Evolutionary conservation across 2,329 filamentous ascomycete genomes (phyloP), one percentile per base, ranked within the genome.

Genomic region (Fonsecaea multimorphosa): DNA sequence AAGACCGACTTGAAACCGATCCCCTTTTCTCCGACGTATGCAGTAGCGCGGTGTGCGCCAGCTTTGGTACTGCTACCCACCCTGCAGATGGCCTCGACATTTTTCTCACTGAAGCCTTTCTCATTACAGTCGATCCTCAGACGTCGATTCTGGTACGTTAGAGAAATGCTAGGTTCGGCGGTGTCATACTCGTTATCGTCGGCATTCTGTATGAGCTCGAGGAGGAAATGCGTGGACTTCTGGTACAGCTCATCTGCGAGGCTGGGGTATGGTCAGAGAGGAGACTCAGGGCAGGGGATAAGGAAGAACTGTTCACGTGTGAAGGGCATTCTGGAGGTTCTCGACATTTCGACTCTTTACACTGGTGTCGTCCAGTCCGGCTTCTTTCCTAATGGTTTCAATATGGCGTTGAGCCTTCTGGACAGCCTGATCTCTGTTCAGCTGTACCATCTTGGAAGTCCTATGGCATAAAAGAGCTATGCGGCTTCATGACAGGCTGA

Each of bases 181-280:
- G 27, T 49, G 29, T 49, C 27, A 66, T 78, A 81, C 1, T 36
- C 49, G 36, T 77, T 78, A 68, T 81, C 79, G 36, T 81, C 79
- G 0, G 78, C 78, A 71, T 82, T 81, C 67, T 82, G 79, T 4
- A 82, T 71, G 2, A 77, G 57, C 65, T 76, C 74, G 29, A 74
- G 72, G 16, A 75, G 63, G 51, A 74, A 76, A 34, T 64, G 62
- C 12, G 58, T 61, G 14, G 58, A 61, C 40, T 61, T 61, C n/a
- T 61, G 58, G 22, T 61, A 61, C 8, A 61, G n/a, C 14, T 61
- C 58, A 27, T 61, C 58, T 24, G 58, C 58, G 16, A 61, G 49
- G 7, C 58, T 61, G 34, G 5, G 44, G 44, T 2, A 27, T 49
- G 44, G 44, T 49, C 27, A 49, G 44, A 14, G 19, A 27, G 11